Conservation (phyloP, 805 yeast genomes). For the Pichia gijzeniarum region DNA sequence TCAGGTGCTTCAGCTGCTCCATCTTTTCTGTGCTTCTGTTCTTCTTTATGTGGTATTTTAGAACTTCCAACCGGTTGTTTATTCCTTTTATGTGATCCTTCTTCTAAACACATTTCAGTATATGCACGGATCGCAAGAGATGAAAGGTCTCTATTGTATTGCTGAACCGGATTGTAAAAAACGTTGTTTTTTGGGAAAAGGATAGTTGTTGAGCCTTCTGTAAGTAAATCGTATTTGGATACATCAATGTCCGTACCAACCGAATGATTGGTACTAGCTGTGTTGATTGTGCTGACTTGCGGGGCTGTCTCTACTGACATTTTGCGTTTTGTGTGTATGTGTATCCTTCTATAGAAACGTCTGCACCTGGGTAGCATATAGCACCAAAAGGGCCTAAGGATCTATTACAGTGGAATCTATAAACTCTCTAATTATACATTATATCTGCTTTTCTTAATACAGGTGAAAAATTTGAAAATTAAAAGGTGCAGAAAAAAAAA, state of each 20-base stretch:
- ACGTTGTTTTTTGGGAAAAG: slow-evolving; percentile 82
- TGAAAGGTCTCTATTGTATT: slow-evolving; percentile 89
- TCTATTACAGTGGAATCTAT: too few relatives aligned
- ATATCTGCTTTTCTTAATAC: too few relatives aligned
- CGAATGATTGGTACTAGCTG: background rate
- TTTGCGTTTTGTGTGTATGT: background rate
- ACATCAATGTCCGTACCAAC: slow-evolving; percentile 14
- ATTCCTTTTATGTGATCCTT: slow-evolving; percentile 27
- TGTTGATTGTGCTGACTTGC: too few relatives aligned
- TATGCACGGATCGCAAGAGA: slow-evolving; percentile 83
- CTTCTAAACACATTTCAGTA: slow-evolving; percentile 52
- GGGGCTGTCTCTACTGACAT: background rate
- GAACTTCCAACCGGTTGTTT: slow-evolving; percentile 17
- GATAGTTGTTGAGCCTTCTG: slow-evolving; percentile 81
- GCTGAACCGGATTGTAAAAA: slow-evolving; percentile 94
- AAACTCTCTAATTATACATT: too few relatives aligned
- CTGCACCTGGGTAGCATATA: too few relatives aligned
- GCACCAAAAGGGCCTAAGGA: too few relatives aligned
- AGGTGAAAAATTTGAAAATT: too few relatives aligned
- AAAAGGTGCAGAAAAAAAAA: too few relatives aligned
- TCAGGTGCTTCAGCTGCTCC: slow-evolving; percentile 5
- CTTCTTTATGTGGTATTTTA: slow-evolving; percentile 16
- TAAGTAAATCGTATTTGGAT: slow-evolving; percentile 29
- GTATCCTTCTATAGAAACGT: too few relatives aligned
- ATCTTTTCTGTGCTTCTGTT: slow-evolving; percentile 14